A percentile compares a stretch with the other conserved stretches of the same genome.
These are phyloP conservation scores for Penicillium vulpinum DNA, from an alignment of 2,329 filamentous ascomycete genomes.

Conservation along the genomic window DNA sequence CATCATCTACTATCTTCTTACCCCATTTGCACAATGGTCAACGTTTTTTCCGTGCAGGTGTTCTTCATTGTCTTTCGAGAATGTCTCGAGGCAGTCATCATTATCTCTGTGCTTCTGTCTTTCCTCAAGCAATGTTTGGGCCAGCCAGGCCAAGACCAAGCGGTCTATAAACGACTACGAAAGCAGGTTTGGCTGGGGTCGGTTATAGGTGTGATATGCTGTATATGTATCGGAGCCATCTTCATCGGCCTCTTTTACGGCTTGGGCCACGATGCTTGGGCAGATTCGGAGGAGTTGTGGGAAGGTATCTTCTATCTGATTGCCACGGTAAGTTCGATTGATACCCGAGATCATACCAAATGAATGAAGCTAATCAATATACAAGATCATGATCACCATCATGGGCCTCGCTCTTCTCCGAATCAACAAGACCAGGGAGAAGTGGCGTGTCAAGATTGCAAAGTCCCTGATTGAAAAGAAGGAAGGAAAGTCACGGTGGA, in stretches of 20 bases:
- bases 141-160: conserved; percentile 57
- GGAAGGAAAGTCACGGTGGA: conserved; percentile 50
- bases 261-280: conserved; percentile 67
- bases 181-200: conserved; percentile 69
- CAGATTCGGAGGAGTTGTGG: conserved; percentile 71
- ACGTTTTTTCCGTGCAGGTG: conserved; percentile 42
- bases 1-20: neutral
- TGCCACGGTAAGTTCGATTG: conserved; percentile 55
- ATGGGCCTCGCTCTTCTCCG: conserved; percentile 79
- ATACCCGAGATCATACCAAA: neutral
- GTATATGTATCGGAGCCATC: conserved; percentile 63
- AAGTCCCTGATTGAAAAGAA: conserved; percentile 58
- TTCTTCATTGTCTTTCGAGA: conserved; percentile 93
- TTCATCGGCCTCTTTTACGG: conserved; percentile 74
- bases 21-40: neutral
- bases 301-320: conserved; percentile 77
- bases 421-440: conserved; percentile 78
- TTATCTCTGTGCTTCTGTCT: conserved; percentile 81
- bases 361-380: neutral
- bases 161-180: conserved; percentile 66
- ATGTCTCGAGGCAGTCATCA: conserved; percentile 77
- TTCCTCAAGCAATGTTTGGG: conserved; percentile 81
- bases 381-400: conserved; percentile 66
- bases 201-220: conserved; percentile 61
- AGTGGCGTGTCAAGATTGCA: conserved; percentile 78